Base-by-base conservation (phyloP, 2,329 filamentous ascomycete genomes). In the Aureobasidium subglaciale region DNA sequence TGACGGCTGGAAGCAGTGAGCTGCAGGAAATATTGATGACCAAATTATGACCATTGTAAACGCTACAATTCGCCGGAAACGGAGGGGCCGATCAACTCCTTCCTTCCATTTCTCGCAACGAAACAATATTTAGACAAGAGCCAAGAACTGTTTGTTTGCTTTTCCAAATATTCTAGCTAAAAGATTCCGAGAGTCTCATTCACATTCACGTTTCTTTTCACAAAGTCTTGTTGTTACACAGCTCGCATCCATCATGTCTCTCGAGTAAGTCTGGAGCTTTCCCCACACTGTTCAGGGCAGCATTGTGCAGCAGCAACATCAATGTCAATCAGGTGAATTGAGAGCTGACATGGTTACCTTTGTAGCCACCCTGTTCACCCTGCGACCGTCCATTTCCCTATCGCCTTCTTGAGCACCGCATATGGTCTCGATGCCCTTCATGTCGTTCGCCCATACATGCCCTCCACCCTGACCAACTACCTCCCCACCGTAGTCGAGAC, bases 361-460 rank as follows among this genome's bases (percentile, higher is more conserved):
- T 15, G 9, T 38, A 71, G 69, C 58, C 73, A 74, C 60, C 74
- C 75, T 53, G 63, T 67, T 38, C 75, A 78, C 18, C 59, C 59
- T 5, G 59, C 56, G 3, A 58, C 69, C 10, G 72, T 77, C 41
- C 75, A 78, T 64, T 75, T 74, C 63, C 75, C 75, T 18, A 68
- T 78, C 53, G 69, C 73, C 56, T 75, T 76, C 64, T 68, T 73
- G 57, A 61, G 67, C 40, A 64, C 75, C 13, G 69, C 71, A 32
- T 73, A 70, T 48, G 68, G 58, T 40, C 70, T 76, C 57, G 74
- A 77, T 62, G 66, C 68, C 29, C 60, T 73, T 16, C 66, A 71
- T 63, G 63, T 65, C 55, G 64, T 67, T 16, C 62, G 67, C 53
- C 63, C 67, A n/a, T 59, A 57, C 56, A 63, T 70, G 34, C 67